Percentiles rank a stretch among this genome's conserved stretches.
Evolutionary conservation across 371 early-diverging fungal species (phyloP).

Genomic region (Mortierella sp.): DNA sequence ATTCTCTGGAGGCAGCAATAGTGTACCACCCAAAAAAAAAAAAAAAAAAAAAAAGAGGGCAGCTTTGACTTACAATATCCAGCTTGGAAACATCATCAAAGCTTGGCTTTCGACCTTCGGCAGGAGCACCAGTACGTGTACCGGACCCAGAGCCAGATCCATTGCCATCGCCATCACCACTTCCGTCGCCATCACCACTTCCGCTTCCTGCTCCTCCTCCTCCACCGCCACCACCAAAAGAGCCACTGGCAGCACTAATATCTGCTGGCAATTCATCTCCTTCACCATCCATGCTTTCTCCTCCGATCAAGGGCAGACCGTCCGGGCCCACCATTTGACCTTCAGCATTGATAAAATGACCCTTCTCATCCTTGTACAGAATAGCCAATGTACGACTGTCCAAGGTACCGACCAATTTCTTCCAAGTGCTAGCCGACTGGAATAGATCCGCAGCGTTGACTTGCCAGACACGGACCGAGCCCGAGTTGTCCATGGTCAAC

Average conservation of each 20-base stretch:
- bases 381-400: slow-evolving; percentile 72
- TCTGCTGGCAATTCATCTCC: slow-evolving; percentile 29
- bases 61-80: slow-evolving; percentile 69
- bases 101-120: slow-evolving; percentile 71
- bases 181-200: slow-evolving; percentile 49
- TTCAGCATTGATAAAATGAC: slow-evolving; percentile 41
- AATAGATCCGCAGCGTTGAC: slow-evolving; percentile 64
- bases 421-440: slow-evolving; percentile 76
- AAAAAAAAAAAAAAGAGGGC: not conserved
- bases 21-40: slow-evolving; percentile 5
- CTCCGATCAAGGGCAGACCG: slow-evolving; percentile 24
- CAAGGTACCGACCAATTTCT: slow-evolving; percentile 74
- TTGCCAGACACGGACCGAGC: slow-evolving; percentile 78
- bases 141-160: slow-evolving; percentile 57
- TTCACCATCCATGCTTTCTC: slow-evolving; percentile 14
- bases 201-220: slow-evolving; percentile 55
- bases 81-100: slow-evolving; percentile 74
- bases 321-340: slow-evolving; percentile 45
- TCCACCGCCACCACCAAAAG: slow-evolving; percentile 47
- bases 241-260: slow-evolving; percentile 17
- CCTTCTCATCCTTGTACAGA: slow-evolving; percentile 69
- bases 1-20: too few species aligned
- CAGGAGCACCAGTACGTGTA: slow-evolving; percentile 54
- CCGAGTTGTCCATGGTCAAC: slow-evolving; percentile 74
- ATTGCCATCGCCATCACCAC: slow-evolving; percentile 44